These are phyloP conservation scores for Penicillium bialowiezense DNA, from an alignment of 495 filamentous ascomycete genomes.

Conservation along the genomic window DNA sequence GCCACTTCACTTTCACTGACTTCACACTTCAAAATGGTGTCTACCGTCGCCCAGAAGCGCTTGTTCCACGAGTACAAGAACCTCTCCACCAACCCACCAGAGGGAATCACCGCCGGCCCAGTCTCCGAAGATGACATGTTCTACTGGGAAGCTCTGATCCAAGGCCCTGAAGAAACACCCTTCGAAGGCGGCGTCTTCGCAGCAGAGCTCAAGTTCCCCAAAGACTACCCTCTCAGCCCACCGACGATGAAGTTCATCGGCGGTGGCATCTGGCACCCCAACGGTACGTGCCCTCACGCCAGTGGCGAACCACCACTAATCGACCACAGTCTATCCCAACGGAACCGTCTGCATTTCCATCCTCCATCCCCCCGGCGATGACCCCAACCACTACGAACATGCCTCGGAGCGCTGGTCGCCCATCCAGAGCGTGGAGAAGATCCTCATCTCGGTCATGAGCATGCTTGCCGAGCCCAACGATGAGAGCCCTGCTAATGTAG, in stretches of 20 bases:
- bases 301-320: background rate
- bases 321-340: constrained; percentile 75
- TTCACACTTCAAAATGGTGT: constrained; percentile 20
- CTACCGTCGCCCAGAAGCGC: constrained; percentile 74
- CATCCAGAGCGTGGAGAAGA: constrained; percentile 98
- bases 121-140: constrained; percentile 94
- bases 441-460: constrained; percentile 95
- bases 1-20: constrained; percentile 1
- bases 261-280: constrained; percentile 89
- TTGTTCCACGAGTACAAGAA: constrained; percentile 96
- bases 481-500: constrained; percentile 95
- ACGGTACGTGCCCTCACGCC: constrained; percentile 58
- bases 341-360: constrained; percentile 97
- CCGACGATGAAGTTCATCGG: constrained; percentile 92
- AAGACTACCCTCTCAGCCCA: constrained; percentile 90
- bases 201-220: constrained; percentile 90
- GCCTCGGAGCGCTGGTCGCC: constrained; percentile 94
- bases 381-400: constrained; percentile 98
- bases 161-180: constrained; percentile 91
- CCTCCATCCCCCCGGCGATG: constrained; percentile 96
- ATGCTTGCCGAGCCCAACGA: constrained; percentile 99
- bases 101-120: constrained; percentile 93
- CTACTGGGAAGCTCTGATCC: constrained; percentile 94
- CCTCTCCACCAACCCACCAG: constrained; percentile 78
- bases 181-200: constrained; percentile 95